A percentile compares a stretch with the other conserved stretches of the same genome.
phyloP scores from a whole-genome alignment of 1,284 basidiomycete genomes.

The Agaricales sp. region DNA sequence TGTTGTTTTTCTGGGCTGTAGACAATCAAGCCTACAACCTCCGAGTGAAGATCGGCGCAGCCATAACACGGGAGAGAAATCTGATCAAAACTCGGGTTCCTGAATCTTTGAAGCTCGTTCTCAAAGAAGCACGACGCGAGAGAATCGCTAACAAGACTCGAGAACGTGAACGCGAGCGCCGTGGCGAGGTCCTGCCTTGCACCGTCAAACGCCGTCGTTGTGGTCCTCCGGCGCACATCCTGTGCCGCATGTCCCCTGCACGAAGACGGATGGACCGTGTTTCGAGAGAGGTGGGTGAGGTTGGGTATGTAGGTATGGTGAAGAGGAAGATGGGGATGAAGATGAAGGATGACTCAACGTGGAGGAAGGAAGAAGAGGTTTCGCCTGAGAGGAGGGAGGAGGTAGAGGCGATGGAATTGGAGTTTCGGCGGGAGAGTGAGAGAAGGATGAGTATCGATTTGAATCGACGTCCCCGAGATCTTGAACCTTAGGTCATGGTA shows the following conservation, averaged over 20 bases:
- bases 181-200: slow-evolving; percentile 43
- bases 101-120: slow-evolving; percentile 32
- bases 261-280: slow-evolving; percentile 36
- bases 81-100: too few relatives aligned
- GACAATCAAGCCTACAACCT: too few relatives aligned
- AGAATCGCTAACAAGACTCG: slow-evolving; percentile 53
- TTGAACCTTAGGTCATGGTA: too few relatives aligned
- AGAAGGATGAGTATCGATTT: slow-evolving; percentile 19
- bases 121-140: slow-evolving; percentile 44
- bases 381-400: slow-evolving; percentile 21
- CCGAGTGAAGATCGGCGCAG: not conserved
- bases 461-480: too few relatives aligned
- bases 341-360: slow-evolving; percentile 35
- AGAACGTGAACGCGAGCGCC: slow-evolving; percentile 44
- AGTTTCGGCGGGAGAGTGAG: slow-evolving; percentile 29
- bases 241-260: slow-evolving; percentile 38
- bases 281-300: slow-evolving; percentile 40
- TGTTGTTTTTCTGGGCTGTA: too few relatives aligned
- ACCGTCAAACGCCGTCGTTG: slow-evolving; percentile 35
- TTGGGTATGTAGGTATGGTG: slow-evolving; percentile 49
- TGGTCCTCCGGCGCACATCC: slow-evolving; percentile 52
- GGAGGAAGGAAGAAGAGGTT: slow-evolving; percentile 26
- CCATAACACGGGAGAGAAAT: too few relatives aligned
- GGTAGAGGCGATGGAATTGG: slow-evolving; percentile 25
- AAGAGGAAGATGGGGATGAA: slow-evolving; percentile 41